Evolutionary conservation across 192 early-diverging fungal species (phyloP).

Genomic region (Dispira simplex): DNA sequence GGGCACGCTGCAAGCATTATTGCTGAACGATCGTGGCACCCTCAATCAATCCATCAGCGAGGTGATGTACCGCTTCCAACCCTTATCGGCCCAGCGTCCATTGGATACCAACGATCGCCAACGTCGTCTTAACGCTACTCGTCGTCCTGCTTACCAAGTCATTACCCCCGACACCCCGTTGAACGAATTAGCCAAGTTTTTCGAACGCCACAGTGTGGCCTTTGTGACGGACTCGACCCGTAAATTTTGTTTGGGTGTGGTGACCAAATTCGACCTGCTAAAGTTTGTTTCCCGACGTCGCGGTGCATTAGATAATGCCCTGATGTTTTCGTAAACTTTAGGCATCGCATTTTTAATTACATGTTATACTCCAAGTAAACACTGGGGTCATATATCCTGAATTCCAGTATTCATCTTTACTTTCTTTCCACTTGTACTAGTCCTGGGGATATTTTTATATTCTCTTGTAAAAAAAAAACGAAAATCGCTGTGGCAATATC

Average conservation of each 20-base stretch:
- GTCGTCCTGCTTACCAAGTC: conserved; percentile 36
- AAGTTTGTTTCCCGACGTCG: conserved; percentile 45
- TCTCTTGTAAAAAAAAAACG: too few relatives aligned
- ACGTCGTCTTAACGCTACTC: neutral
- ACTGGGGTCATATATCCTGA: too few relatives aligned
- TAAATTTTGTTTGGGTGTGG: conserved; percentile 67
- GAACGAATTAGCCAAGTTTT: conserved; percentile 62
- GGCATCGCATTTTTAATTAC: too few relatives aligned
- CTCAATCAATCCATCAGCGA: conserved; percentile 30
- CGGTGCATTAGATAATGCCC: neutral
- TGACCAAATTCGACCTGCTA: conserved; percentile 61
- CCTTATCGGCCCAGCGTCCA: neutral
- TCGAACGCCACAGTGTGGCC: conserved; percentile 67
- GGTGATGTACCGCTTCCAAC: conserved; percentile 49
- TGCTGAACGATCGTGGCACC: conserved; percentile 33
- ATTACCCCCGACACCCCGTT: conserved; percentile 70
- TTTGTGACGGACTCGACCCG: conserved; percentile 67
- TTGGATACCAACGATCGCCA: neutral
- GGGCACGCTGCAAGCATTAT: conserved; percentile 33
- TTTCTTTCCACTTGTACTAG: too few relatives aligned
- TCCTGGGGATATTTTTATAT: too few relatives aligned
- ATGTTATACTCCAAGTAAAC: too few relatives aligned
- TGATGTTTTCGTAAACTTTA: too few relatives aligned
- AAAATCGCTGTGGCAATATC: too few relatives aligned
- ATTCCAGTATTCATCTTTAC: too few relatives aligned